Evolutionary conservation across 495 filamentous ascomycete species (phyloP).

Genomic region (Lophium mytilinum): DNA sequence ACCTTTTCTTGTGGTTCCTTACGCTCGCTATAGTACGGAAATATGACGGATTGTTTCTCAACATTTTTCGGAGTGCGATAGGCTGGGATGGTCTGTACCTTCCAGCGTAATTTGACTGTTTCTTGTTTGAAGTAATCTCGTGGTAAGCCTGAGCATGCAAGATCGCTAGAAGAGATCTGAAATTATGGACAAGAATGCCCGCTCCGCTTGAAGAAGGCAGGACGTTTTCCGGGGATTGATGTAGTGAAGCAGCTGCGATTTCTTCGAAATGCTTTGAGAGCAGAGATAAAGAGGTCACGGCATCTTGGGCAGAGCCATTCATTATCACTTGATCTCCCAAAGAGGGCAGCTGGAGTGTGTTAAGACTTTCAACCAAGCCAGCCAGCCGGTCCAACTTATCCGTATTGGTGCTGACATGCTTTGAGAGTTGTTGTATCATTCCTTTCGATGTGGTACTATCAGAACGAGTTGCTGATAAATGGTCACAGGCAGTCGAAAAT

Average conservation of each 20-base stretch:
- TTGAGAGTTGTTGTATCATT: no score
- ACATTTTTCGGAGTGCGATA: background rate
- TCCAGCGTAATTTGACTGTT: background rate
- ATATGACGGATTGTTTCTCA: background rate
- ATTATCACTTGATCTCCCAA: background rate
- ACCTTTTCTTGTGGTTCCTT: background rate
- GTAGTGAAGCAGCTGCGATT: background rate
- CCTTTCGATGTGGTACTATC: no score
- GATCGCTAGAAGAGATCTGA: background rate
- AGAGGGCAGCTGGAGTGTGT: no score
- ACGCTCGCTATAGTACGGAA: background rate
- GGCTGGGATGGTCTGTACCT: background rate
- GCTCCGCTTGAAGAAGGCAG: no score
- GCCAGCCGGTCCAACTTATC: no score
- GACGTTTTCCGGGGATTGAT: background rate
- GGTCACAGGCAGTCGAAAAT: no score
- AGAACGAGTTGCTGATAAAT: no score
- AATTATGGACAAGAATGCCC: background rate
- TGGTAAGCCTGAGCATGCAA: background rate
- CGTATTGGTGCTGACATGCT: no score
- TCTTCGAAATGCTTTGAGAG: background rate
- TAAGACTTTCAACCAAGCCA: no score
- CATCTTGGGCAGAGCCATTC: background rate
- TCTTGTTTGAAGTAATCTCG: background rate
- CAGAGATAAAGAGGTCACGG: background rate